A percentile compares a stretch with the other conserved stretches of the same genome.
phyloP scores from a whole-genome alignment of 1,284 basidiomycete genomes.

The Thelephora terrestris region DNA sequence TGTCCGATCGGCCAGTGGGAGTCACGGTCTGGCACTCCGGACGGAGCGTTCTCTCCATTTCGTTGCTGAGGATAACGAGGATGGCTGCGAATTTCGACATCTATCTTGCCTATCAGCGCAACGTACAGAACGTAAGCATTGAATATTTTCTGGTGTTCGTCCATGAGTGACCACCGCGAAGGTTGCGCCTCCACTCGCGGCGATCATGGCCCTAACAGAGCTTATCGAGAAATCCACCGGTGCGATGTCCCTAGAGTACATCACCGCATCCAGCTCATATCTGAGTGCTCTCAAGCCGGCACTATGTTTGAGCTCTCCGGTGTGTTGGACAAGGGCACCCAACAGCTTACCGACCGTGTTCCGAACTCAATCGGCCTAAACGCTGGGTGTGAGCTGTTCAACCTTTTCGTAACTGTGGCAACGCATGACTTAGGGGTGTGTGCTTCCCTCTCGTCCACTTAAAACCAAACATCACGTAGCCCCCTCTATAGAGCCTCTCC shows the following conservation, averaged over 20 bases:
- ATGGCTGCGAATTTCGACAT: slow-evolving; percentile 36
- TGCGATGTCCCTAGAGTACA: slow-evolving; percentile 22
- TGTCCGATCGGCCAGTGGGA: too few species aligned
- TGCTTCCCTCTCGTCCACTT: slow-evolving; percentile 10
- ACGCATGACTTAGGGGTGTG: slow-evolving; percentile 75
- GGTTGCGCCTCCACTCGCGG: slow-evolving; percentile 82
- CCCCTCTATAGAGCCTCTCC: slow-evolving; percentile 53
- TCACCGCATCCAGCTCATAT: slow-evolving; percentile 8
- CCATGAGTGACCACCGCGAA: slow-evolving; percentile 21
- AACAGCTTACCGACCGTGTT: slow-evolving; percentile 50
- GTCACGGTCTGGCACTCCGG: background rate
- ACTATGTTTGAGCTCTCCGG: slow-evolving; percentile 89
- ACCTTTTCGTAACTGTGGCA: slow-evolving; percentile 78
- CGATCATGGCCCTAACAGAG: slow-evolving; percentile 74
- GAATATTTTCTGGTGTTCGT: background rate
- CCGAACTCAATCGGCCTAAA: slow-evolving; percentile 79
- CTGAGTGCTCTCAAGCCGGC: slow-evolving; percentile 37
- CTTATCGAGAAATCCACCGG: slow-evolving; percentile 68
- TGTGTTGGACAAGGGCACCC: slow-evolving; percentile 68
- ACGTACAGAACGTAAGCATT: slow-evolving; percentile 43
- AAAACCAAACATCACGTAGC: slow-evolving; percentile 7
- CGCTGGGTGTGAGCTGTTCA: slow-evolving; percentile 87
- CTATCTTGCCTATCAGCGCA: slow-evolving; percentile 41
- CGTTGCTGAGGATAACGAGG: background rate
- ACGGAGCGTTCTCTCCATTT: background rate